Evolutionary conservation across 352 stramenopile species (phyloP), one percentile per base, ranked within the genome.

Genomic region (Phytophthora crassamura): DNA sequence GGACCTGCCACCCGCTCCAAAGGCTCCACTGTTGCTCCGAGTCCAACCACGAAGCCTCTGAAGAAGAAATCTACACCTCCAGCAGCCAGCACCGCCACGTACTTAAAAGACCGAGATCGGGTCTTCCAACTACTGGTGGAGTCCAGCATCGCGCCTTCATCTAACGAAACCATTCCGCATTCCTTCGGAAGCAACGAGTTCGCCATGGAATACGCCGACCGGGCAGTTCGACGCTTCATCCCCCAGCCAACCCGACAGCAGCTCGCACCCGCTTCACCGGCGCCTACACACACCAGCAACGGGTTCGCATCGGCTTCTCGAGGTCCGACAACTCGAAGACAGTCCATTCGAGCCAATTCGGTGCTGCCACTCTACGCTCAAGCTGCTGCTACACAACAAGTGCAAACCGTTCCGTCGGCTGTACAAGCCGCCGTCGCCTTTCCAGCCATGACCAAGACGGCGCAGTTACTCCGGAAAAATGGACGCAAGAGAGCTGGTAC

Each of bases 191-290:
- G 43, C 38, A 90, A 90, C 45, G 79, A 88, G 51, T 89, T 90
- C 39, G 80, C 82, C 5, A 82, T 86, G 34, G 82, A 90, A 41
- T 90, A 86, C 48, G 76, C 79, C 0, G 78, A 86, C 22, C 75
- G 74, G 28, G 82, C 75, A 18, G 54, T 55, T 22, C 43, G 46
- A 14, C 54, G 63, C 5, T 60, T 59, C n/a, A 28, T 64, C 5
- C 53, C 64, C 14, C 66, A 47, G 22, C 66, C 46, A 35, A 11
- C 22, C 8, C 56, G 47, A 12, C 50, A 64, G n/a, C 51, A 59
- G 22, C 12, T 25, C 32, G 1, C 14, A 33, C 22, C 16, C 39
- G 35, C 51, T 34, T 22, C 61, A 3, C 39, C 25, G 18, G n/a
- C 35, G 2, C 42, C 50, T 5, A 40, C 25, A 8, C 45, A 3